Evolutionary conservation across 805 yeast species (phyloP), one percentile per base, ranked within the genome.

Genomic region (Yueomyces sp.): DNA sequence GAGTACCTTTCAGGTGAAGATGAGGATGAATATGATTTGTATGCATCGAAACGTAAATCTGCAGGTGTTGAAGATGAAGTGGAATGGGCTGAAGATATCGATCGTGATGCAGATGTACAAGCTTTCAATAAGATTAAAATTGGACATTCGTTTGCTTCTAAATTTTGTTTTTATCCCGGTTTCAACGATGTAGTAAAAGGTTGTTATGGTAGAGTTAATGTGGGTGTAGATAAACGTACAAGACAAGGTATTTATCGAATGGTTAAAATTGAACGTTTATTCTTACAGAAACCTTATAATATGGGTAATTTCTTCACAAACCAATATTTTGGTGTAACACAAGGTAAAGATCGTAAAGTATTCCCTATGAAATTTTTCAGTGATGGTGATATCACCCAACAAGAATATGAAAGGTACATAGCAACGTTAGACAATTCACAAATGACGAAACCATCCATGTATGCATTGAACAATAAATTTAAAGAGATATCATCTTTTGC

Each of bases 341-440:
- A 85, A 58, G 96, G 95, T 42, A 76, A 79, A 36, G 77, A 73
- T 49, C 78, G 79, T 48, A 83, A 81, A 52, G 74, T 73, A 39
- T 79, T 88, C 50, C 90, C 85, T 38, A 77, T 92, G 72, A 76
- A 76, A 38, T 77, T 76, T 42, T 79, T 92, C 54, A 81, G 94
- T 40, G 96, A 92, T 64, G 76, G 81, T 2, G 74, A 79, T 6
- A 72, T 88, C 42, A 70, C 81, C 1, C 69, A 67, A 36, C 79
- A 74, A 26, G 98, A 92, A 62, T 85, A 79, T 55, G 78, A 74
- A 11, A 70, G 77, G 52, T 92, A 88, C 69, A 62, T 70, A 45
- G 65, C 64, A 34, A 77, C 85, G 40, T 66, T 85, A 52, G 70
- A 67, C 37, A 74, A 76, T 45, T 79, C 81, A 3, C 74, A 70